Conservation (phyloP, 1,139 yeast genomes). For the Dujonia santamariae region DNA sequence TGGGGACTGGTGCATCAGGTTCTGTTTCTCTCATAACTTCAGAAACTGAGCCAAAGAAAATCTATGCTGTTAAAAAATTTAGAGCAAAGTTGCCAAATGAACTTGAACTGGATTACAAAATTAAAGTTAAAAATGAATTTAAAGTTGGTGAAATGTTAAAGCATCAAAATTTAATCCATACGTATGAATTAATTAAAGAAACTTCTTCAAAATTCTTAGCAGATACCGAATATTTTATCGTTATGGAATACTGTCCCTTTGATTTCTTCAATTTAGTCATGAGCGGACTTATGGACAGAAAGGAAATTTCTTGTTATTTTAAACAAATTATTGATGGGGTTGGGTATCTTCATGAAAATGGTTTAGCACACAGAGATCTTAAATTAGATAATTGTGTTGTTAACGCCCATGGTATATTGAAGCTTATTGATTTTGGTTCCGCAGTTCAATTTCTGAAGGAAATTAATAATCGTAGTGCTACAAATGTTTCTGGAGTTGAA, state of each 20-base stretch:
- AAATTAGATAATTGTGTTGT: slow-evolving; percentile 80
- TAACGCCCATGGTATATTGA: slow-evolving; percentile 54
- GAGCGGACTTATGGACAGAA: slow-evolving; percentile 60
- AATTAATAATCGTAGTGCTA: slow-evolving; percentile 18
- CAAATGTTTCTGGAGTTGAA: slow-evolving; percentile 26
- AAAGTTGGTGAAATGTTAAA: slow-evolving; percentile 58
- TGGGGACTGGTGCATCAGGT: slow-evolving; percentile 80
- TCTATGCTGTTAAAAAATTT: slow-evolving; percentile 71
- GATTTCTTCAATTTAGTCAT: slow-evolving; percentile 77
- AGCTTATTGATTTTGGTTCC: slow-evolving; percentile 75
- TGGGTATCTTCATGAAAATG: slow-evolving; percentile 57
- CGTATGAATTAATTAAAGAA: slow-evolving; percentile 61
- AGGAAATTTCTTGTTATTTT: slow-evolving; percentile 66
- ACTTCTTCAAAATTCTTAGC: slow-evolving; percentile 23
- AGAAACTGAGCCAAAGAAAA: slow-evolving; percentile 38
- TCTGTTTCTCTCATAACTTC: slow-evolving; percentile 60
- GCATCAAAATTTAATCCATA: slow-evolving; percentile 63
- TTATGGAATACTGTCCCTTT: slow-evolving; percentile 74
- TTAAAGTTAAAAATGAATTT: slow-evolving; percentile 66
- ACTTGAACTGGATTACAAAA: slow-evolving; percentile 51
- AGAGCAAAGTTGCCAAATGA: slow-evolving; percentile 53
- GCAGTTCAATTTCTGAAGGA: slow-evolving; percentile 59
- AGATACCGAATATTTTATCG: slow-evolving; percentile 49
- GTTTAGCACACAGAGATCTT: slow-evolving; percentile 74
- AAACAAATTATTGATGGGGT: slow-evolving; percentile 66